phyloP scores from a whole-genome alignment of 768 basidiomycete species.

The Phlegmacium glaucopus region DNA sequence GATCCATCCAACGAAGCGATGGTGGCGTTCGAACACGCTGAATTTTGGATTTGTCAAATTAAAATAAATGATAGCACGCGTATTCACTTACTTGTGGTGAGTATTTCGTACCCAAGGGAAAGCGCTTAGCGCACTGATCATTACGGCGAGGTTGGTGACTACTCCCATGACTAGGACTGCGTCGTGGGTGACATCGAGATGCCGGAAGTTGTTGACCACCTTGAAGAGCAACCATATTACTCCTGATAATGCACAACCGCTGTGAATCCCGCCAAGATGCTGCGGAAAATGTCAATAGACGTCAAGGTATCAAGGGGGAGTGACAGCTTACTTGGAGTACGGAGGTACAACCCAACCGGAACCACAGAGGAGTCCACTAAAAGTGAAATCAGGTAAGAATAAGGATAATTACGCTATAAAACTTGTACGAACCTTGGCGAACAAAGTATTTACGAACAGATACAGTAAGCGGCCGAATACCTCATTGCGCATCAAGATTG shows the following conservation, averaged over 20 bases:
- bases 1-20: constrained; percentile 77
- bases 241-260: constrained; percentile 70
- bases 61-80: constrained; percentile 1
- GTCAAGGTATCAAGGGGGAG: background rate
- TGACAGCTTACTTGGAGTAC: constrained; percentile 50
- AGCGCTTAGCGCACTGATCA: constrained; percentile 60
- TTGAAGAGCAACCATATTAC: constrained; percentile 67
- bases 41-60: background rate
- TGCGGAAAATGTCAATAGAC: constrained; percentile 21
- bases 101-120: constrained; percentile 80
- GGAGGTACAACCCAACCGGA: constrained; percentile 69
- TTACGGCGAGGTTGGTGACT: constrained; percentile 52
- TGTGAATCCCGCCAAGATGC: constrained; percentile 81
- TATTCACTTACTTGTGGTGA: constrained; percentile 67
- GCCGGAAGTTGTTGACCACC: constrained; percentile 52
- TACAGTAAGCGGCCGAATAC: constrained; percentile 72
- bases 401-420: background rate
- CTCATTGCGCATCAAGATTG: constrained; percentile 75
- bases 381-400: constrained; percentile 5
- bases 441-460: constrained; percentile 59
- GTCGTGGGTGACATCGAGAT: constrained; percentile 46
- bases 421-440: constrained; percentile 53
- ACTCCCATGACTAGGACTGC: constrained; percentile 61
- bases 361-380: constrained; percentile 74
- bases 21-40: constrained; percentile 77